A percentile compares a stretch with the other conserved stretches of the same genome.
phyloP scores from a whole-genome alignment of 2,329 filamentous ascomycete species.

The Pseudogymnoascus sp. region DNA sequence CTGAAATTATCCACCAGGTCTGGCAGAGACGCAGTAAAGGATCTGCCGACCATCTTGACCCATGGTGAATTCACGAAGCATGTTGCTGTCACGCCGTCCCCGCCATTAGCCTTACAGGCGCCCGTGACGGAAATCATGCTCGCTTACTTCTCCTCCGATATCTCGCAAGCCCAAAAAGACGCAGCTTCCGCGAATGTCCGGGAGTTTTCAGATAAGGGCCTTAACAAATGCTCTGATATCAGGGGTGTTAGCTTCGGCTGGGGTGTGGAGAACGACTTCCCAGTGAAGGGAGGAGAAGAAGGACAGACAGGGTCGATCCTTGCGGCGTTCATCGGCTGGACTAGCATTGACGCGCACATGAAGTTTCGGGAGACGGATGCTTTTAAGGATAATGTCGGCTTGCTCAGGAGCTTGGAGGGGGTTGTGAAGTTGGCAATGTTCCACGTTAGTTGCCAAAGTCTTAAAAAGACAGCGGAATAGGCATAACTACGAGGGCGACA shows the following conservation, averaged over 20 bases:
- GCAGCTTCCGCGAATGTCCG: neutral
- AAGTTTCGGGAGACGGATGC: constrained; percentile 30
- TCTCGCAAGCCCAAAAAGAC: neutral
- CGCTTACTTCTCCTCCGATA: constrained; percentile 3
- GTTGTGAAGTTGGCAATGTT: constrained; percentile 19
- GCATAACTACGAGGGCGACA: neutral
- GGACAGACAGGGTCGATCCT: constrained; percentile 24
- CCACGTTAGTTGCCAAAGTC: constrained; percentile 17
- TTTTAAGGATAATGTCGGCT: constrained; percentile 31
- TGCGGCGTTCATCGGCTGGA: constrained; percentile 31
- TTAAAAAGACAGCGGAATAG: neutral
- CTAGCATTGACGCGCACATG: constrained; percentile 32
- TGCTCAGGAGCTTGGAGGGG: constrained; percentile 18
- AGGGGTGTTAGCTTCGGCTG: constrained; percentile 24
- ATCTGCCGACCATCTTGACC: constrained; percentile 18
- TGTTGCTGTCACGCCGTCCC: constrained; percentile 14
- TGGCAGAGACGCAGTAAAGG: constrained; percentile 17
- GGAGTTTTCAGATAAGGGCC: constrained; percentile 3
- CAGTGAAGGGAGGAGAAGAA: constrained; percentile 25
- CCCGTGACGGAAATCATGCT: constrained; percentile 12
- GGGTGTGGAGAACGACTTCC: constrained; percentile 30
- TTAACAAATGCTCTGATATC: constrained; percentile 13
- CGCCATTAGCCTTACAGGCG: constrained; percentile 15
- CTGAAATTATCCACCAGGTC: constrained; percentile 11
- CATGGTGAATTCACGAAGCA: constrained; percentile 22